phyloP scores from a whole-genome alignment of 805 yeast species.

The Ogataea siamensis region DNA sequence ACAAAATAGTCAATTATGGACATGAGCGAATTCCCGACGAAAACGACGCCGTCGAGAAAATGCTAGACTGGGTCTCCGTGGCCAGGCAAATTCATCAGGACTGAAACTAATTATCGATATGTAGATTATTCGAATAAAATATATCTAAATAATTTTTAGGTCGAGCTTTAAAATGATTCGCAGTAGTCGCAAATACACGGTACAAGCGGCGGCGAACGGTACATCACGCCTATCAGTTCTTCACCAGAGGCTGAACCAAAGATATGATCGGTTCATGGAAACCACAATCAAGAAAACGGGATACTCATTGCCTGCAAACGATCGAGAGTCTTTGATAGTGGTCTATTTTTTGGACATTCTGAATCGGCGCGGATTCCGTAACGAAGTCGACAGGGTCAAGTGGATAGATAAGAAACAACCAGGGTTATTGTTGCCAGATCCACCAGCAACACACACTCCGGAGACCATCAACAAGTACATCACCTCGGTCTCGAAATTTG shows the following conservation, averaged over 20 bases:
- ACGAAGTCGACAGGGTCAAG: constrained; percentile 4
- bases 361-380: constrained; percentile 1
- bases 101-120: background rate
- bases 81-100: constrained; percentile 20
- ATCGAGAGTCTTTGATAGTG: constrained; percentile 7
- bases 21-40: constrained; percentile 23
- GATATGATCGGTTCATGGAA: background rate
- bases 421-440: constrained; percentile 9
- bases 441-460: constrained; percentile 5
- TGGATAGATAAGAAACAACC: constrained; percentile 6
- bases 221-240: background rate
- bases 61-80: constrained; percentile 23
- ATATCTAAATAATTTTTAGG: background rate
- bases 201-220: background rate
- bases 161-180: background rate
- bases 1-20: constrained; percentile 19
- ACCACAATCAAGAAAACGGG: background rate
- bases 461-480: constrained; percentile 13
- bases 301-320: background rate
- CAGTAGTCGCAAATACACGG: background rate
- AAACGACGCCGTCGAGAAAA: constrained; percentile 20
- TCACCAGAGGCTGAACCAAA: background rate
- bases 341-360: constrained; percentile 9
- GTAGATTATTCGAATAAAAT: background rate
- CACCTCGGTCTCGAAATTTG: constrained; percentile 6